A percentile compares a stretch with the other conserved stretches of the same genome.
Evolutionary conservation across 345 rosid species (phyloP).

Genomic region (Aethionema arabicum): DNA sequence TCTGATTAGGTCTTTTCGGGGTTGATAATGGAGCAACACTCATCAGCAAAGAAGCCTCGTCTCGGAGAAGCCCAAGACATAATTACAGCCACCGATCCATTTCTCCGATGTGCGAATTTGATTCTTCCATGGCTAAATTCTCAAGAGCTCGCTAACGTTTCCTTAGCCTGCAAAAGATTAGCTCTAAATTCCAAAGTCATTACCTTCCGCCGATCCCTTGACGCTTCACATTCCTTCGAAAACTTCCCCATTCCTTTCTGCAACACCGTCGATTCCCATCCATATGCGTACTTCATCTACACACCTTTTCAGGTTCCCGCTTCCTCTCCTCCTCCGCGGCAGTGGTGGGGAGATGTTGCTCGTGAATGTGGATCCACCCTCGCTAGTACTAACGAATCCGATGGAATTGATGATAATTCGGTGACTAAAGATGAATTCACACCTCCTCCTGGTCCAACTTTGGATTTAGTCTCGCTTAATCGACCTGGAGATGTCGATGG

Average conservation of each 20-base stretch:
- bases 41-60: constrained; percentile 22
- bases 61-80: constrained; percentile 9
- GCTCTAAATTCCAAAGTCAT: constrained; percentile 39
- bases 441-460: neutral
- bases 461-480: neutral
- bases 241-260: constrained; percentile 50
- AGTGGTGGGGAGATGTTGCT: constrained; percentile 51
- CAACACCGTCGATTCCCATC: constrained; percentile 43
- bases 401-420: neutral
- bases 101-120: constrained; percentile 44
- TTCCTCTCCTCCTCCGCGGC: constrained; percentile 42
- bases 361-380: neutral
- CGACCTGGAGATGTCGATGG: neutral
- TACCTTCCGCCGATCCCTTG: constrained; percentile 51
- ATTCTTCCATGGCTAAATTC: constrained; percentile 70
- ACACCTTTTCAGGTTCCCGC: constrained; percentile 56
- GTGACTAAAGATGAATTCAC: neutral
- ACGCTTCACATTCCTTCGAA: constrained; percentile 70
- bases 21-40: constrained; percentile 13
- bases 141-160: constrained; percentile 54
- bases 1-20: neutral
- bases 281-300: constrained; percentile 67
- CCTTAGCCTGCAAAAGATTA: constrained; percentile 60
- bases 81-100: constrained; percentile 6
- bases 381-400: neutral